These are phyloP conservation scores for Ganoderma multipileum DNA, from an alignment of 1,284 basidiomycete genomes.

Conservation along the genomic window DNA sequence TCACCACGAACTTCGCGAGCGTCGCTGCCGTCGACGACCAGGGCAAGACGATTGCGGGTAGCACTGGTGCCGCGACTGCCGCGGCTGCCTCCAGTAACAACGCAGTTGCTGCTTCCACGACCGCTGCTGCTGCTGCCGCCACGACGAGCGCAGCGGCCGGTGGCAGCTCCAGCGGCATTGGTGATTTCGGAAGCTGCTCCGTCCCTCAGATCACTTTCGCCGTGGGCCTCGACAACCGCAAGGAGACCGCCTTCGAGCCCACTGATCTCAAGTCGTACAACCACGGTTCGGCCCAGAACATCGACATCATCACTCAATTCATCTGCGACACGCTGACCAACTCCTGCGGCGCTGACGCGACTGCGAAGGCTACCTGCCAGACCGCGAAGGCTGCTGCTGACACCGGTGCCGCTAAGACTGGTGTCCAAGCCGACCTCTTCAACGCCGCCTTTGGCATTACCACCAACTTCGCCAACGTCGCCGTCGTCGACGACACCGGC, in stretches of 20 bases:
- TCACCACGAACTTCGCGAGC: constrained; percentile 43
- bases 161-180: constrained; percentile 33
- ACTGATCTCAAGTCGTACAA: constrained; percentile 52
- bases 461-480: constrained; percentile 53
- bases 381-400: constrained; percentile 58
- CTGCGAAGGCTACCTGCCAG: constrained; percentile 57
- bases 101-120: constrained; percentile 33
- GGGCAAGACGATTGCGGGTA: constrained; percentile 34
- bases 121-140: constrained; percentile 26
- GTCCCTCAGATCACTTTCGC: constrained; percentile 61
- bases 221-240: constrained; percentile 55
- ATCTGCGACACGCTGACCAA: constrained; percentile 58
- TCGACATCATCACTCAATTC: constrained; percentile 58
- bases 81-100: constrained; percentile 26
- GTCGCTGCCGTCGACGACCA: constrained; percentile 39
- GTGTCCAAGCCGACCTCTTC: constrained; percentile 48
- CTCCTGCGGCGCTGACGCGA: constrained; percentile 55
- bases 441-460: constrained; percentile 55
- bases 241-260: constrained; percentile 62
- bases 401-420: constrained; percentile 51
- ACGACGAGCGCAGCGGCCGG: constrained; percentile 32
- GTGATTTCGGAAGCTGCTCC: constrained; percentile 54
- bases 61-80: constrained; percentile 31
- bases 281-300: constrained; percentile 55
- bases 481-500: constrained; percentile 7